Conservation (phyloP, 257 asterid species). For the Lycium ferocissimum region DNA sequence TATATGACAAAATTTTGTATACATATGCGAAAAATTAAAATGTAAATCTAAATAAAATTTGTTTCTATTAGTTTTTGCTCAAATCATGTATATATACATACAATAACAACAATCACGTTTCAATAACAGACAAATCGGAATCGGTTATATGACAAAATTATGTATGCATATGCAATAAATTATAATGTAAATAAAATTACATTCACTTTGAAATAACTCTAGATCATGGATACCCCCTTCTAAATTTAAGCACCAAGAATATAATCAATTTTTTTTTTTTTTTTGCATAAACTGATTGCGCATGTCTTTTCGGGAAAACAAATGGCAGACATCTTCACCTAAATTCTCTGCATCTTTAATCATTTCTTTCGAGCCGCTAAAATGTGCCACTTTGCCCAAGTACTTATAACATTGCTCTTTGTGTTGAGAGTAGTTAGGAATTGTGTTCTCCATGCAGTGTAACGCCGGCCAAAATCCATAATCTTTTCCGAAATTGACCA, state of each 20-base stretch:
- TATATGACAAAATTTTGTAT: no score
- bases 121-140: not conserved
- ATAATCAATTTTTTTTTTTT: not conserved
- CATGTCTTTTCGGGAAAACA: not conserved
- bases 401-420: not conserved
- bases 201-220: not conserved
- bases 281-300: not conserved
- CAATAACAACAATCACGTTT: not conserved
- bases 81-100: not conserved
- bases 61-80: not conserved
- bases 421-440: no score
- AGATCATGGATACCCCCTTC: not conserved
- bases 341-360: not conserved
- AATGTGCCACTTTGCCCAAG: not conserved
- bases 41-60: no score
- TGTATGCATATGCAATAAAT: not conserved
- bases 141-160: not conserved
- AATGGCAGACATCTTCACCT: not conserved
- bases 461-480: not conserved
- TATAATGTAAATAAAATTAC: not conserved
- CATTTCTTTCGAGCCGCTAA: not conserved
- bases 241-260: no score
- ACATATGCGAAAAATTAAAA: no score
- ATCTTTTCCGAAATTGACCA: conserved; percentile 14
- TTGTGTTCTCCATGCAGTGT: not conserved